These are phyloP conservation scores for Lodderomyces jiufengensis DNA, from an alignment of 1,139 yeast species.

Conservation along the genomic window DNA sequence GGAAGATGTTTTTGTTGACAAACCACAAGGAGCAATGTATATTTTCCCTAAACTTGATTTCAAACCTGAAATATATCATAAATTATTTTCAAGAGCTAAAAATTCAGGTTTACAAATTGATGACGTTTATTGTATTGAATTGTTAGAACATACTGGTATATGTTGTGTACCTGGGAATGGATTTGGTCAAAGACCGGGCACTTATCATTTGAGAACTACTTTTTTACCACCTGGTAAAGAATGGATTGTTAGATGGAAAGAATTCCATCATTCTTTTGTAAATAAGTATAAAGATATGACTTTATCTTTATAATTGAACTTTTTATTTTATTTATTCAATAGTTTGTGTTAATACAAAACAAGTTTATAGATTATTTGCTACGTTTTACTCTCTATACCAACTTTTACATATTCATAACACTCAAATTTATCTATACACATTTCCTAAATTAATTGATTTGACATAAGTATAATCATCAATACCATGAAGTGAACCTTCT, in stretches of 20 bases:
- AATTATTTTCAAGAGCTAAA: constrained; percentile 60
- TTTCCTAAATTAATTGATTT: constrained; percentile 41
- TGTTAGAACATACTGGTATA: constrained; percentile 87
- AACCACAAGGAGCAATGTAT: constrained; percentile 97
- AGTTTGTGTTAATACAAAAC: no score
- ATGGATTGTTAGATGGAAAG: constrained; percentile 74
- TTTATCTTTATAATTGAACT: no score
- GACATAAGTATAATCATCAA: constrained; percentile 41
- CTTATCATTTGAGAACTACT: constrained; percentile 91
- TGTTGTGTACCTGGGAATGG: constrained; percentile 98
- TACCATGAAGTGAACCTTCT: constrained; percentile 47
- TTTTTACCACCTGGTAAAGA: constrained; percentile 93
- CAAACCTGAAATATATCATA: constrained; percentile 41
- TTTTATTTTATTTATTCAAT: not conserved
- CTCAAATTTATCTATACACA: constrained; percentile 28
- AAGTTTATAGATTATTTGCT: no score
- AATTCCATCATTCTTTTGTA: constrained; percentile 73
- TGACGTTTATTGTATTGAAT: constrained; percentile 79
- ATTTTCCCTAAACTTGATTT: constrained; percentile 77
- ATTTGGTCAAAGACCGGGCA: constrained; percentile 86
- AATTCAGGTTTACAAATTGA: constrained; percentile 61
- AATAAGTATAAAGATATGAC: constrained; percentile 36
- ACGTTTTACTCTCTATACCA: no score
- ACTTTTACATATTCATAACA: no score
- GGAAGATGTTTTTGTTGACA: constrained; percentile 81